Base-by-base conservation (phyloP, 1,284 basidiomycete genomes). In the Cryptococcus floricola region DNA sequence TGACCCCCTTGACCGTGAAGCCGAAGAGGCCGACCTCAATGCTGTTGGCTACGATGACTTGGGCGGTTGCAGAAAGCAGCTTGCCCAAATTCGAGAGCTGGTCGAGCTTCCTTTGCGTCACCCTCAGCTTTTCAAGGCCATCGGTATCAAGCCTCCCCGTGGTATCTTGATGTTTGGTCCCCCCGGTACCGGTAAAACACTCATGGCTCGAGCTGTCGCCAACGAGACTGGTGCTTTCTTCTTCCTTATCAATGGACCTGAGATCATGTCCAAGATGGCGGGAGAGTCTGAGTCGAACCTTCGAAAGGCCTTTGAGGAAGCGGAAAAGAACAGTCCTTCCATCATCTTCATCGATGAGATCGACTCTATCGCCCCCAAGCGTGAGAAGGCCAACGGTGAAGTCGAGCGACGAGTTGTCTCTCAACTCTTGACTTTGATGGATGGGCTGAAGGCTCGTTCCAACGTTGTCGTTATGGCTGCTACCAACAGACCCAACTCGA, bases 211-310 rank as follows among this genome's bases (percentile, higher is more conserved):
- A 67, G 96, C 96, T 10, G 96, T 98, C 44, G 96, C 95, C 61
- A 98, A 98, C 76, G 96, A 99, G 79, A 98, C 95, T 31, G 95
- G 96, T 53, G 96, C 96, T 19, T 98, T 98, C 85, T 98, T 98
- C 84, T 98, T 98, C 87, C 81, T 98, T 56, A 98, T 98, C 81
- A 98, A 98, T 71, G 95, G 96, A 60, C 96, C 95, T 48, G 96
- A 98, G 78, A 98, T 98, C 77, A 98, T 98, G 95, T 92, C 89
- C 71, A 98, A 97, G 82, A 97, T 97, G 94, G 94, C 94, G 56
- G 94, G 94, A 70, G 96, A 98, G 80, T 89, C 87, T 72, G 96
- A 98, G 77, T 93, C 89, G 66, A 98, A 98, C 78, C 80, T 98
- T 59, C 83, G 96, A 64, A 98, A 98, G 77, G 94, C 95, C 6